Evolutionary conservation across 108 stramenopile species (phyloP).

Genomic region (Chaetoceros muelleri): DNA sequence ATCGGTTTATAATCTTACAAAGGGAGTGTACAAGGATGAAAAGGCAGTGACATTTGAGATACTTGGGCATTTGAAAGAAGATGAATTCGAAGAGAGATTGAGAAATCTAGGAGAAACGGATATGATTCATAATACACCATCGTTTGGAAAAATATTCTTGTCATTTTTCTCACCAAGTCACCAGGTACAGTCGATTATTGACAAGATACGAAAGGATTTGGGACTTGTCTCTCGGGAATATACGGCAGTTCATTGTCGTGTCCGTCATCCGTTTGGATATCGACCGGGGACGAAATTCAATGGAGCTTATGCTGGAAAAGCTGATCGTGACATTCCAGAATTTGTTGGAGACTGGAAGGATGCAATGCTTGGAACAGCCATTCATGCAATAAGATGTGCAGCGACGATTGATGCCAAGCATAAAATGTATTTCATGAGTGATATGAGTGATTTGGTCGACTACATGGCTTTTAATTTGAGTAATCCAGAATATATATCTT

Average conservation of each 20-base stretch:
- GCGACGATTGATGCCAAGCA: not conserved
- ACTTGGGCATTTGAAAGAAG: conserved; percentile 37
- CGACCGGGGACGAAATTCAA: not conserved
- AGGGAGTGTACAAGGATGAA: conserved; percentile 7
- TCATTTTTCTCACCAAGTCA: conserved; percentile 32
- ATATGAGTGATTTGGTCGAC: not conserved
- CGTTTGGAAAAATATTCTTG: conserved; percentile 34
- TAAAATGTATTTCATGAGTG: not conserved
- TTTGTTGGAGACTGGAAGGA: not conserved
- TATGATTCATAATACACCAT: conserved; percentile 21
- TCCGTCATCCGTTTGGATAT: conserved; percentile 30
- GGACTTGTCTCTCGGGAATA: conserved; percentile 8
- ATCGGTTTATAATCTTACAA: conserved; percentile 15
- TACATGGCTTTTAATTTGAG: not conserved
- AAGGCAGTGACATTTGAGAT: conserved; percentile 34
- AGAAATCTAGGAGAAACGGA: conserved; percentile 11
- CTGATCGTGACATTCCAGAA: not conserved
- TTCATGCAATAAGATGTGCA: not conserved
- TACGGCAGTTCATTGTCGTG: conserved; percentile 43
- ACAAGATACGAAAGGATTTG: not conserved
- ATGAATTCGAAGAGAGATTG: conserved; percentile 17
- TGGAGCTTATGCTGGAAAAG: not conserved
- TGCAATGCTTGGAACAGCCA: not conserved
- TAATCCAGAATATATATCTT: not conserved
- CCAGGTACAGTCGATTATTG: conserved; percentile 9